Evolutionary conservation across 805 yeast species (phyloP), one percentile per base, ranked within the genome.

Genomic region (Barnettozyma populi): DNA sequence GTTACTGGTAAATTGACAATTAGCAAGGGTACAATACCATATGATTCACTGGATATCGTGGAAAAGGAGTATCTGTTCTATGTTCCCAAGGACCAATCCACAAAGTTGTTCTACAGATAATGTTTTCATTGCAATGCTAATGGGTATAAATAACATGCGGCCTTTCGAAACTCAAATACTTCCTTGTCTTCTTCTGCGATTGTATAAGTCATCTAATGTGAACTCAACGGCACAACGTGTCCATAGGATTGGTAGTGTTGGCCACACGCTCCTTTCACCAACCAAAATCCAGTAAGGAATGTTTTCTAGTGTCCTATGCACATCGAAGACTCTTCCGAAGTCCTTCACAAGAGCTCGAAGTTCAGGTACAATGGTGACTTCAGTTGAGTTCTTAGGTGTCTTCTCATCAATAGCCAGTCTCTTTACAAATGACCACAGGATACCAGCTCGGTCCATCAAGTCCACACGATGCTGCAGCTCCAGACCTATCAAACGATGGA

Each of bases 221-320:
- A 85, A 88, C 70, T 92, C 99, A 46, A 92, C 85, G 1, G 90
- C 81, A 58, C 97, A 87, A 41, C 99, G 72, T 1, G 96, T 85
- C 80, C 90, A 83, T 27, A 94, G 71, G 34, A 90, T 70, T 0
- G 96, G 88, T 51, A 88, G 72, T 44, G 88, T 77, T 1, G 96
- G 95, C 98, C 98, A 94, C 2, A 90, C 89, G 39, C 96, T 85
- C 53, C 85, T 73, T 64, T 92, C 97, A 5, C 99, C 99, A 29
- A 90, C 88, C 45, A 77, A 70, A 13, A 90, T 80, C 95, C 97
- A 92, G 61, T 89, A 88, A 5, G 89, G 85, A 20, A 90, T 84
- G 62, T 88, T 90, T 60, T 89, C 96, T 58, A 89, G 78, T 0
- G 90, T 82, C 54, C 89, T 72, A 39, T 89, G 83, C 51, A 88